These are phyloP conservation scores for Penicillium desertorum DNA, from an alignment of 495 filamentous ascomycete genomes.

Conservation along the genomic window DNA sequence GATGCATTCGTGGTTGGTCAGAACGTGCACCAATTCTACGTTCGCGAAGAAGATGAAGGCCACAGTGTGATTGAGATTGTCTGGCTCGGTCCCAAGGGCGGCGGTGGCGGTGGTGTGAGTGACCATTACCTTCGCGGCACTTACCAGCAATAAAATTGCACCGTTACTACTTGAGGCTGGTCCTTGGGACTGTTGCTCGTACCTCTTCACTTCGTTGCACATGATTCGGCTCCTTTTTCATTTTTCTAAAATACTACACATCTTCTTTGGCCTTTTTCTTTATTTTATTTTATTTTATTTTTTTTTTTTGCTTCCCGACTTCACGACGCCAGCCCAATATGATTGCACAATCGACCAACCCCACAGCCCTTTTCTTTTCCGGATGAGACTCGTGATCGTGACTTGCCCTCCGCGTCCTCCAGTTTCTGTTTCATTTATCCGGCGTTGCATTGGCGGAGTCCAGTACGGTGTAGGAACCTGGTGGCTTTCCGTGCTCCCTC, in stretches of 20 bases:
- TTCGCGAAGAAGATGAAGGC: slow-evolving; percentile 47
- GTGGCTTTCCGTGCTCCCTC: slow-evolving; percentile 24
- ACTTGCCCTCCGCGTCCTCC: slow-evolving; percentile 27
- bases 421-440: slow-evolving; percentile 33
- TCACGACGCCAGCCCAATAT: slow-evolving; percentile 27
- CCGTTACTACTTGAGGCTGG: slow-evolving; percentile 23
- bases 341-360: slow-evolving; percentile 21
- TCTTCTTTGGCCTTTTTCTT: slow-evolving; percentile 16
- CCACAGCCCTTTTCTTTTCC: slow-evolving; percentile 19
- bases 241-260: slow-evolving; percentile 18
- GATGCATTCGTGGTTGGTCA: slow-evolving; percentile 46
- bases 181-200: slow-evolving; percentile 24
- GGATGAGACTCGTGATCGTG: slow-evolving; percentile 31
- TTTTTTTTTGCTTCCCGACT: slow-evolving; percentile 13
- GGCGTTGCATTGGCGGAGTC: slow-evolving; percentile 39
- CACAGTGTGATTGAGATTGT: slow-evolving; percentile 52
- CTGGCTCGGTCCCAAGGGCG: slow-evolving; percentile 50
- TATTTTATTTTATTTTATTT: no score
- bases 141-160: slow-evolving; percentile 28
- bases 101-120: slow-evolving; percentile 41
- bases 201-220: slow-evolving; percentile 38
- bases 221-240: slow-evolving; percentile 34
- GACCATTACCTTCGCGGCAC: slow-evolving; percentile 32
- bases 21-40: slow-evolving; percentile 51
- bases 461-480: slow-evolving; percentile 29